Evolutionary conservation across 305 asterid species (phyloP).

Genomic region (Euphrasia arctica): DNA sequence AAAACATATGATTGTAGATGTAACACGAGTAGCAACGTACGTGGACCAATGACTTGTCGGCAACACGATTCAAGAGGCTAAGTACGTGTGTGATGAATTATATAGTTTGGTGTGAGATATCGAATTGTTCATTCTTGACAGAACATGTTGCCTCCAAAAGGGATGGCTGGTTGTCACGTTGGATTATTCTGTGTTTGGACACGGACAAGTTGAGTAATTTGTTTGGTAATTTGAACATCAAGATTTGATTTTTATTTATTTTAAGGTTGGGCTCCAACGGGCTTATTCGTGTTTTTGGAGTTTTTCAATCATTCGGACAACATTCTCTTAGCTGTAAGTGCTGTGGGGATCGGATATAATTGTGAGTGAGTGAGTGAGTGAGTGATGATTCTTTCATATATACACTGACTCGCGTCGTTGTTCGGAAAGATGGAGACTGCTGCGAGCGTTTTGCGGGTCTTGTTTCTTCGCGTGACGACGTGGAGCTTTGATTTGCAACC

Average conservation of each 20-base stretch:
- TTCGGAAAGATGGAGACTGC: slow-evolving; percentile 24
- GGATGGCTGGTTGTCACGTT: slow-evolving; percentile 23
- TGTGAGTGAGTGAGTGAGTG: too few species aligned
- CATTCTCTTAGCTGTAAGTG: slow-evolving; percentile 33
- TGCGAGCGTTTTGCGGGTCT: slow-evolving; percentile 1
- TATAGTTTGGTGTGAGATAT: slow-evolving; percentile 15
- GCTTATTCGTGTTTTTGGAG: slow-evolving; percentile 26
- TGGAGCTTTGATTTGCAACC: slow-evolving; percentile 3
- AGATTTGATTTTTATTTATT: background rate
- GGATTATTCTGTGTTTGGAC: slow-evolving; percentile 33
- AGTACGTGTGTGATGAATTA: background rate
- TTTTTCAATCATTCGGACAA: slow-evolving; percentile 30
- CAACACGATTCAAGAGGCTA: background rate
- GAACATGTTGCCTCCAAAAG: slow-evolving; percentile 23
- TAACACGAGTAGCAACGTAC: too few species aligned
- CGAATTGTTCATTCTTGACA: slow-evolving; percentile 12
- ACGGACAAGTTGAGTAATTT: slow-evolving; percentile 26
- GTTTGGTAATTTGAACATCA: slow-evolving; percentile 25
- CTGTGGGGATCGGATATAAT: too few species aligned
- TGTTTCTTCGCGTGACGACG: slow-evolving; percentile 8
- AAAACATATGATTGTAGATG: too few species aligned
- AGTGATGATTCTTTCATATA: too few species aligned
- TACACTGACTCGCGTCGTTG: background rate
- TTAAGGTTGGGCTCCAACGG: slow-evolving; percentile 36
- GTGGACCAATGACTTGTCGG: background rate